Conservation (phyloP, 78 protist species). For the Cavenderia fasciculata region DNA sequence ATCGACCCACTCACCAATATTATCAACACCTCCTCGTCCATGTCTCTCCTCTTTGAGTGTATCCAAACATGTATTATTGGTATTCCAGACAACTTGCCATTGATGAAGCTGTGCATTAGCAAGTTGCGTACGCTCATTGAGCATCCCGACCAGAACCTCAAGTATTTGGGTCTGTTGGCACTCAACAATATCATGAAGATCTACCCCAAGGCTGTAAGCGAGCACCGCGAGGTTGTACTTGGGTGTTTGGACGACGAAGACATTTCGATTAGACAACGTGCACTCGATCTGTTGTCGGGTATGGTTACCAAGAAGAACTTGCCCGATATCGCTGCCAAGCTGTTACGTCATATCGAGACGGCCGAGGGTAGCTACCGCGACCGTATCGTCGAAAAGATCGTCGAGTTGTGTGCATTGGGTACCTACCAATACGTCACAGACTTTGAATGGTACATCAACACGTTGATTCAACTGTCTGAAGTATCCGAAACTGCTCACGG, state of each 20-base stretch:
- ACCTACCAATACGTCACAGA: constrained; percentile 86
- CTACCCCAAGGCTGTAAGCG: constrained; percentile 88
- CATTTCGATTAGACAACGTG: constrained; percentile 92
- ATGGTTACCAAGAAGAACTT: constrained; percentile 93
- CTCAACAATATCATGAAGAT: constrained; percentile 88
- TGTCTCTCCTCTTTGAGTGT: constrained; percentile 94
- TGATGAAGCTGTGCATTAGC: constrained; percentile 88
- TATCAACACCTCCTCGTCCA: constrained; percentile 93
- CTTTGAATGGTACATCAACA: constrained; percentile 95
- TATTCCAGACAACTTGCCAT: constrained; percentile 60
- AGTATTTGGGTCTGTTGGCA: constrained; percentile 95
- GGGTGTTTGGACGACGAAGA: constrained; percentile 93
- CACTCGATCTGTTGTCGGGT: constrained; percentile 91
- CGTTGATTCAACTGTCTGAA: constrained; percentile 78
- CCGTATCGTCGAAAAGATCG: constrained; percentile 85
- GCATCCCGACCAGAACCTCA: constrained; percentile 96
- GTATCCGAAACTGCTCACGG: constrained; percentile 83
- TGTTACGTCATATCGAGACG: constrained; percentile 75
- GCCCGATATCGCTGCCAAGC: constrained; percentile 74
- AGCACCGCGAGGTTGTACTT: constrained; percentile 83
- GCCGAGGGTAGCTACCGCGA: constrained; percentile 85
- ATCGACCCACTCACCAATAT: constrained; percentile 93
- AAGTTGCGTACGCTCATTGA: constrained; percentile 91
- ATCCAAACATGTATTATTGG: constrained; percentile 90
- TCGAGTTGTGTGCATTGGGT: constrained; percentile 84